These are phyloP conservation scores for Exophiala aquamarina DNA, from an alignment of 2,329 filamentous ascomycete genomes.

Conservation along the genomic window DNA sequence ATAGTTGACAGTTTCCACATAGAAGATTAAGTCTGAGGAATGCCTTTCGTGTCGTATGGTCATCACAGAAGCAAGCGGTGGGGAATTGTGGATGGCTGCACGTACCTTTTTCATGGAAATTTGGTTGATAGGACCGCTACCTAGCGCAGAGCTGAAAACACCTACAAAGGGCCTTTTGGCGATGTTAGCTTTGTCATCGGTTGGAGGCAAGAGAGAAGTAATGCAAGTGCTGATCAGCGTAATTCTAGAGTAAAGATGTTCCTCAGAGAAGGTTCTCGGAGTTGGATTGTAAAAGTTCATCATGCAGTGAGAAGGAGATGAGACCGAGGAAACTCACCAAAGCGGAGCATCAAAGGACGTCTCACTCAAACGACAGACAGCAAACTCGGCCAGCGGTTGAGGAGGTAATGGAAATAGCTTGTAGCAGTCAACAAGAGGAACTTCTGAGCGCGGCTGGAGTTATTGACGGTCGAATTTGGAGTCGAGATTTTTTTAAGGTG, in stretches of 20 bases:
- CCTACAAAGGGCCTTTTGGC: constrained; percentile 5
- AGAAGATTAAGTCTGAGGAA: constrained; percentile 66
- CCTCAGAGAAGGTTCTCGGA: constrained; percentile 54
- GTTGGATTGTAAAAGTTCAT: constrained; percentile 59
- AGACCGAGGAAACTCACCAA: too few relatives aligned
- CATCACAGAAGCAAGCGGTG: constrained; percentile 52
- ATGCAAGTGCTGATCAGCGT: constrained; percentile 46
- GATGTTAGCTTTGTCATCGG: constrained; percentile 5
- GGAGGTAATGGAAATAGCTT: too few relatives aligned
- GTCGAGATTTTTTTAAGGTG: too few relatives aligned
- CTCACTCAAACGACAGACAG: too few relatives aligned
- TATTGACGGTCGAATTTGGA: too few relatives aligned
- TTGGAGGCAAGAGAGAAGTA: constrained; percentile 1
- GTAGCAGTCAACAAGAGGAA: too few relatives aligned
- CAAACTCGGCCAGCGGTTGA: too few relatives aligned
- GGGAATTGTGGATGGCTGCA: constrained; percentile 18
- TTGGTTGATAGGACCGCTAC: neutral
- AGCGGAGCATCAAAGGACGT: too few relatives aligned
- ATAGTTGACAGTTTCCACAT: constrained; percentile 63
- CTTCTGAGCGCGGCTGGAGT: too few relatives aligned
- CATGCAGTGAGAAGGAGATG: constrained; percentile 22
- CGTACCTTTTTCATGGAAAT: constrained; percentile 45
- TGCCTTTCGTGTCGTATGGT: constrained; percentile 65
- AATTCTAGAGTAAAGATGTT: constrained; percentile 55
- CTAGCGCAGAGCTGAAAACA: constrained; percentile 1